These are phyloP conservation scores for Spathaspora boniae DNA, from an alignment of 805 yeast species.

Conservation along the genomic window DNA sequence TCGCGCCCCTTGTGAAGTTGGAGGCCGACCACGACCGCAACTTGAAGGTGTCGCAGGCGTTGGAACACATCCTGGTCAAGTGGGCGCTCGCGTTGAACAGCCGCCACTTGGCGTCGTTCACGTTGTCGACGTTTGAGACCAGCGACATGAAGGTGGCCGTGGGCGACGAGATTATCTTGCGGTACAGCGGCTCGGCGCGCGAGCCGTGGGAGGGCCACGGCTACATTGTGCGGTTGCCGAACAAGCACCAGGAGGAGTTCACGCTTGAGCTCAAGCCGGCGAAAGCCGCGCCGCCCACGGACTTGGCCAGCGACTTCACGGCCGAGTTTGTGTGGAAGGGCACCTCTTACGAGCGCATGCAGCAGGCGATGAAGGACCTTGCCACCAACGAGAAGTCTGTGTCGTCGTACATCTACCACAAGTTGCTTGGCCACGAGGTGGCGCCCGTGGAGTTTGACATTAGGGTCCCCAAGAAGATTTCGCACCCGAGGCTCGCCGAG, in stretches of 20 bases:
- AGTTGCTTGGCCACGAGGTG: conserved; percentile 76
- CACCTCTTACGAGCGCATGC: conserved; percentile 79
- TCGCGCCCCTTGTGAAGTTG: conserved; percentile 75
- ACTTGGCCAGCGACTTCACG: conserved; percentile 62
- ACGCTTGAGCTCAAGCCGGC: conserved; percentile 61
- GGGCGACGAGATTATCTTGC: conserved; percentile 77
- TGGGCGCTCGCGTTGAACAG: conserved; percentile 73
- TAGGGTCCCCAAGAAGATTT: conserved; percentile 56
- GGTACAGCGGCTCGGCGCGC: conserved; percentile 54
- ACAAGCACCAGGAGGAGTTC: conserved; percentile 60
- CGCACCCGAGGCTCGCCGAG: conserved; percentile 64
- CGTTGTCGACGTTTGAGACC: conserved; percentile 63
- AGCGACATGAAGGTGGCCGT: conserved; percentile 67
- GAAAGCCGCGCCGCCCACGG: conserved; percentile 51
- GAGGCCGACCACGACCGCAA: conserved; percentile 80
- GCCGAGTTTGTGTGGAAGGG: conserved; percentile 92
- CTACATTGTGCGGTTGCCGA: conserved; percentile 67
- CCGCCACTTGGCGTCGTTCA: conserved; percentile 65
- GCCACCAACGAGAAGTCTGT: conserved; percentile 69
- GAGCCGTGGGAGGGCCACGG: conserved; percentile 75
- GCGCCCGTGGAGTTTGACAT: conserved; percentile 59
- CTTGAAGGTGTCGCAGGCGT: conserved; percentile 71
- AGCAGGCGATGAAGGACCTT: conserved; percentile 65
- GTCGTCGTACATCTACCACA: conserved; percentile 71
- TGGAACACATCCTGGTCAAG: conserved; percentile 64